Percentiles rank a stretch among this genome's conserved stretches.
phyloP scores from a whole-genome alignment of 164 flowering plant genomes.

The Aristolochia fimbriata region DNA sequence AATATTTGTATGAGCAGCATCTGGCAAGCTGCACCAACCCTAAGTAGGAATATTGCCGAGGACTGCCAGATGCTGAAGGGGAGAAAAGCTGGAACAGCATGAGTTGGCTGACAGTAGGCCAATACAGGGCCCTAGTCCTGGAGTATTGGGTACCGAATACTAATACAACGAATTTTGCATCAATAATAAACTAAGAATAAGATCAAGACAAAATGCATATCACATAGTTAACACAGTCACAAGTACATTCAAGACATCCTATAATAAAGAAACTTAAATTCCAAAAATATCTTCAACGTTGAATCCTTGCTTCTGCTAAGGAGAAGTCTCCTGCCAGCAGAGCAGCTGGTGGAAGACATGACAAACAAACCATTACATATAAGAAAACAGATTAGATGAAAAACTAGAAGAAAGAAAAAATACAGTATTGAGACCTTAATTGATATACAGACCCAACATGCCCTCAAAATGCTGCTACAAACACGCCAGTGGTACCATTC shows the following conservation, averaged over 20 bases:
- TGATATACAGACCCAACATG: constrained; percentile 99
- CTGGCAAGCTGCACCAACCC: too few species aligned
- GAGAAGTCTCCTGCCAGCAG: constrained; percentile 97
- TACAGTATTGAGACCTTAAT: constrained; percentile 48
- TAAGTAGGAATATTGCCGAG: too few species aligned
- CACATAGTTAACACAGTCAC: too few species aligned
- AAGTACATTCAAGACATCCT: neutral
- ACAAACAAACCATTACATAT: constrained; percentile 4
- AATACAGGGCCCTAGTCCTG: too few species aligned
- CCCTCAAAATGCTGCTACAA: constrained; percentile 86
- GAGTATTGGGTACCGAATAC: too few species aligned
- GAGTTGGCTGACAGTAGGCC: too few species aligned
- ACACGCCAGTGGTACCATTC: constrained; percentile 87
- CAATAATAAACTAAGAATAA: too few species aligned
- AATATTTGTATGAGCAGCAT: too few species aligned
- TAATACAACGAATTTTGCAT: too few species aligned
- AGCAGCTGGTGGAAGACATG: constrained; percentile 61
- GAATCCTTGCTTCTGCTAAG: constrained; percentile 98
- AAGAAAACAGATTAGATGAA: neutral
- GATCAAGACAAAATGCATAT: too few species aligned
- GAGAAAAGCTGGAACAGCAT: too few species aligned
- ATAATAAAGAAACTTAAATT: neutral
- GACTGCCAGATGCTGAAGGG: too few species aligned
- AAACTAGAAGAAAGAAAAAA: neutral
- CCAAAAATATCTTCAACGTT: constrained; percentile 62